Percentiles rank a stretch among this genome's conserved stretches.
Conservation (phyloP, 495 filamentous ascomycete genomes). For the Lindgomyces ingoldianus region DNA sequence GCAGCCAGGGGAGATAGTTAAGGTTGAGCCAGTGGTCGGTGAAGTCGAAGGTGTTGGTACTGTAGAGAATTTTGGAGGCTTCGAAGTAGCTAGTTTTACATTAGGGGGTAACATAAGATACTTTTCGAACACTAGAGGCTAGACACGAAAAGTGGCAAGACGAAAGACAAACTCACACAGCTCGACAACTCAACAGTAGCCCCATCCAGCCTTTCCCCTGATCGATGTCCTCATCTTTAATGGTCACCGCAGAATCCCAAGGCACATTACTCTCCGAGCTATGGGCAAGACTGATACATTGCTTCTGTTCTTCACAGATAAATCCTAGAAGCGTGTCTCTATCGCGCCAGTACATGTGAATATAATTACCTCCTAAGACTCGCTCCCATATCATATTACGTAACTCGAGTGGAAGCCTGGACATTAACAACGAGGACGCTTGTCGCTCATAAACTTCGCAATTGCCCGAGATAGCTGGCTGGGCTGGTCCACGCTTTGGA, state of each 20-base stretch:
- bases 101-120: not conserved
- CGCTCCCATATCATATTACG: conserved; percentile 6
- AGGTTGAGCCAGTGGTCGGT: conserved; percentile 2
- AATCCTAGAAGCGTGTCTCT: not conserved
- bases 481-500: not conserved
- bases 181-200: conserved; percentile 6
- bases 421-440: not conserved
- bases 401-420: conserved; percentile 10
- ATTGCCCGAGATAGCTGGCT: not conserved
- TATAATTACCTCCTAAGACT: not conserved
- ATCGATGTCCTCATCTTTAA: not conserved
- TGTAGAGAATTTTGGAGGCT: not conserved
- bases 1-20: not conserved
- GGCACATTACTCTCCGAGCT: not conserved
- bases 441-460: not conserved
- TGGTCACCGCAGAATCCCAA: not conserved
- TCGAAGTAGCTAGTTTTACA: conserved; percentile 6
- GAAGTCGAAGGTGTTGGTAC: conserved; percentile 11
- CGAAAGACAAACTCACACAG: conserved; percentile 10
- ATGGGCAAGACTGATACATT: not conserved
- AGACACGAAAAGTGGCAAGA: not conserved
- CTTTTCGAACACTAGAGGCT: no score
- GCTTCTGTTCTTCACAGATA: not conserved
- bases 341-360: conserved; percentile 17
- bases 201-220: conserved; percentile 9